Evolutionary conservation across 169 alveolate genomes (phyloP), one percentile per base, ranked within the genome.

Genomic region (Besnoitia besnoiti): DNA sequence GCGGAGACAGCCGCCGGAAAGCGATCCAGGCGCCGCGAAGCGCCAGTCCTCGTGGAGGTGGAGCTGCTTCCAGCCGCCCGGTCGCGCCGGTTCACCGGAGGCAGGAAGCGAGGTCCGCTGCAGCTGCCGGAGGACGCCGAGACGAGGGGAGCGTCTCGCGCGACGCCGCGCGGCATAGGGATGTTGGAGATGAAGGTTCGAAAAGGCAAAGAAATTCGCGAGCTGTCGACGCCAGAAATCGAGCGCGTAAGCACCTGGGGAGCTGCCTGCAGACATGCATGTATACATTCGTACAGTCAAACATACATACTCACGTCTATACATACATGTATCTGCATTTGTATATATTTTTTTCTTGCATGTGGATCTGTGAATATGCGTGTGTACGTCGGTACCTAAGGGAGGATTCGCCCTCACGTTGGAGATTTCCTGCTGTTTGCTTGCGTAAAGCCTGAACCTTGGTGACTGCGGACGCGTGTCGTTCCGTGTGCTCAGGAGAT

Each of bases 141-240:
- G n/a, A n/a, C n/a, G n/a, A n/a, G n/a, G n/a, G n/a, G n/a, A n/a
- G n/a, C n/a, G n/a, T n/a, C n/a, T n/a, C n/a, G n/a, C n/a, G n/a
- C n/a, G n/a, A n/a, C n/a, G n/a, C n/a, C n/a, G n/a, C n/a, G n/a
- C n/a, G n/a, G n/a, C n/a, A n/a, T n/a, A n/a, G n/a, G n/a, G n/a
- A n/a, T n/a, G n/a, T n/a, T 77, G 14, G 40, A 42, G 30, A 77
- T 77, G 87, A 77, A 77, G 30, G 59, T 77, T 30, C 59, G 55
- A 24, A 77, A 77, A 77, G 87, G 87, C 5, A 77, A 42, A 21
- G 87, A 77, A 77, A 77, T 77, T 12, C 87, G 87, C n/a, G 61
- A 40, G 87, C 87, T 77, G 50, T 77, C 87, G 3, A 77, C 87
- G 10, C 87, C 87, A 10, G 87, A 77, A 44, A 77, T 77, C 14